A percentile compares a stretch with the other conserved stretches of the same genome.
phyloP scores from a whole-genome alignment of 208 protist species.

The Angomonas ambiguus region DNA sequence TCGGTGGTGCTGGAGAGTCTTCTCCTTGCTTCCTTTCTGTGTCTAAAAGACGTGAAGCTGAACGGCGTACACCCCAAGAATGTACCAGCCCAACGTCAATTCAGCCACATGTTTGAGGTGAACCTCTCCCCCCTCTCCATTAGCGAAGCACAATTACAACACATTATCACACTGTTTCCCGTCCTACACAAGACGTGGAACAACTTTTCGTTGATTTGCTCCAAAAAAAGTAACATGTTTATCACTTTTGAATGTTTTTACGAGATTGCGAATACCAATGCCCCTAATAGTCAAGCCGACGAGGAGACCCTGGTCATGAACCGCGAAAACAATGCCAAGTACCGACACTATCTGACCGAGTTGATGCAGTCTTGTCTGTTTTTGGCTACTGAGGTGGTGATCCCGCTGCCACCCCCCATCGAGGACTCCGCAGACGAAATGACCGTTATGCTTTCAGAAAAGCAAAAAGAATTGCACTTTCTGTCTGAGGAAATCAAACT shows the following conservation, averaged over 20 bases:
- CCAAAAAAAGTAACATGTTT: background rate
- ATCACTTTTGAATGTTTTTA: background rate
- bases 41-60: background rate
- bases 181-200: background rate
- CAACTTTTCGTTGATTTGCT: background rate
- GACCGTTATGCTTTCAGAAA: too few relatives aligned
- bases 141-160: too few relatives aligned
- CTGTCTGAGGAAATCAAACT: background rate
- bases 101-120: background rate
- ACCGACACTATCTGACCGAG: background rate
- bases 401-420: too few relatives aligned
- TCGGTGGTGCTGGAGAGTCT: background rate
- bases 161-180: background rate
- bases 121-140: too few relatives aligned
- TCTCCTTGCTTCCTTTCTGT: background rate
- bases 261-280: background rate
- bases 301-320: background rate
- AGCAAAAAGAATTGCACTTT: background rate
- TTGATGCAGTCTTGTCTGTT: background rate
- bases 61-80: background rate
- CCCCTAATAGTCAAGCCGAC: background rate
- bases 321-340: background rate
- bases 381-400: background rate
- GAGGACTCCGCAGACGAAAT: too few relatives aligned
- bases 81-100: background rate